Percentiles rank a stretch among this genome's conserved stretches.
phyloP scores from a whole-genome alignment of 495 filamentous ascomycete genomes.

The Lasiosphaeria ovina region DNA sequence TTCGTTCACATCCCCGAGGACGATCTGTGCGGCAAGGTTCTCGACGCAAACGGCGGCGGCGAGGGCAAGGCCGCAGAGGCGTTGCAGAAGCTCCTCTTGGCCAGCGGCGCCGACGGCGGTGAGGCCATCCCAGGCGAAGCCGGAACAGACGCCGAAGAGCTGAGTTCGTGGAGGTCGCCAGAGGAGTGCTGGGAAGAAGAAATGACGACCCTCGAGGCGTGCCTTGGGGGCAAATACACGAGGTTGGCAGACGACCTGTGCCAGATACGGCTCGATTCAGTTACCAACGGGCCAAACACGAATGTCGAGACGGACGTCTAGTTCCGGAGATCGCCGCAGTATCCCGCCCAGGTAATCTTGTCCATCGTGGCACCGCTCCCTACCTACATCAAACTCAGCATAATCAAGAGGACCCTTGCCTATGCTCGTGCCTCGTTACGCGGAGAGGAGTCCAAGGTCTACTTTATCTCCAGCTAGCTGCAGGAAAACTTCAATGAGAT shows the following conservation, averaged over 20 bases:
- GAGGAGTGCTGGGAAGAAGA: slow-evolving; percentile 81
- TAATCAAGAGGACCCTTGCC: slow-evolving; percentile 72
- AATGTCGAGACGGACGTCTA: slow-evolving; percentile 48
- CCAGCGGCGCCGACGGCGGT: slow-evolving; percentile 35
- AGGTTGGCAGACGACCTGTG: slow-evolving; percentile 57
- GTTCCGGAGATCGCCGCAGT: slow-evolving; percentile 55
- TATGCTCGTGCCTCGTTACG: slow-evolving; percentile 64
- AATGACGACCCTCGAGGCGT: slow-evolving; percentile 72
- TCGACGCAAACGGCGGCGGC: slow-evolving; percentile 65
- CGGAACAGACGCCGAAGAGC: slow-evolving; percentile 24
- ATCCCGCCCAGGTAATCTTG: slow-evolving; percentile 77
- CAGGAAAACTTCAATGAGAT: slow-evolving; percentile 74
- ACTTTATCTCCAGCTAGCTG: slow-evolving; percentile 87
- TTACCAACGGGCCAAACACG: slow-evolving; percentile 42
- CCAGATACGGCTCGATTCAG: slow-evolving; percentile 55
- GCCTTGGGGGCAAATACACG: slow-evolving; percentile 67
- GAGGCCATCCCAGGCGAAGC: slow-evolving; percentile 4
- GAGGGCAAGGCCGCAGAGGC: slow-evolving; percentile 77
- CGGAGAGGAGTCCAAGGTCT: slow-evolving; percentile 82
- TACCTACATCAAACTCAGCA: slow-evolving; percentile 86
- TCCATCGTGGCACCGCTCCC: slow-evolving; percentile 69
- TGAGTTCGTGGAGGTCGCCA: slow-evolving; percentile 42
- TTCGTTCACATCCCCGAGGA: slow-evolving; percentile 96
- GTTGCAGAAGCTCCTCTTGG: slow-evolving; percentile 67
- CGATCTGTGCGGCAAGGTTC: slow-evolving; percentile 75